Percentiles rank a stretch among this genome's conserved stretches.
These are phyloP conservation scores for Arctium minus DNA, from an alignment of 129 eudicot genomes.

Conservation along the genomic window DNA sequence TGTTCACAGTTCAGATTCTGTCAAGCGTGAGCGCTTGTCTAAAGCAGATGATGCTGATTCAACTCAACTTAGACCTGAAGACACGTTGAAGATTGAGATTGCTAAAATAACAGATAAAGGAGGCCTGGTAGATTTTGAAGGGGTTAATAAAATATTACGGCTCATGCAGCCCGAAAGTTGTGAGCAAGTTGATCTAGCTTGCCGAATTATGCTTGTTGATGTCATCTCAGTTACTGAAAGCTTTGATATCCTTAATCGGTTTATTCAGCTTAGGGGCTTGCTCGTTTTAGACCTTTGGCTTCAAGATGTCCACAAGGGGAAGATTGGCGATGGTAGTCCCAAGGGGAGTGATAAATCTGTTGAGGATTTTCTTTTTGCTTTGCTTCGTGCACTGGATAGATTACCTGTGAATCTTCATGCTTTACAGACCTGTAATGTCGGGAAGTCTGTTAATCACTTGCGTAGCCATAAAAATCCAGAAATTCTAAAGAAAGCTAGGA, in stretches of 20 bases:
- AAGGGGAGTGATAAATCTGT: constrained; percentile 68
- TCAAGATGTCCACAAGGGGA: constrained; percentile 82
- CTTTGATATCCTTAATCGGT: constrained; percentile 52
- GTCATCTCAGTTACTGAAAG: constrained; percentile 72
- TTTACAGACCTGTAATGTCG: constrained; percentile 77
- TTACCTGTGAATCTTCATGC: constrained; percentile 93
- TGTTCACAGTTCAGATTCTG: constrained; percentile 44
- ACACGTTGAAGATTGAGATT: constrained; percentile 57
- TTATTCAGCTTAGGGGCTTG: constrained; percentile 64
- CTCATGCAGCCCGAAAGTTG: constrained; percentile 51
- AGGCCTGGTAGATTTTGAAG: constrained; percentile 49
- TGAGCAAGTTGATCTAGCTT: constrained; percentile 42
- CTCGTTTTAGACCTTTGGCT: constrained; percentile 79
- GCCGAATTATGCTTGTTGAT: constrained; percentile 55
- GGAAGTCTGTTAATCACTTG: constrained; percentile 85
- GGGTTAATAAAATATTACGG: constrained; percentile 53
- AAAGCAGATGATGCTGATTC: constrained; percentile 66
- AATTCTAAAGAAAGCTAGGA: constrained; percentile 82
- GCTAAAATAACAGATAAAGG: constrained; percentile 83
- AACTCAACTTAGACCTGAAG: constrained; percentile 48
- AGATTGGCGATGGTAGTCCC: constrained; percentile 60
- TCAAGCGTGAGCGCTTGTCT: constrained; percentile 49
- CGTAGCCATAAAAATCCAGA: constrained; percentile 73
- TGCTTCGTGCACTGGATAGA: constrained; percentile 88
- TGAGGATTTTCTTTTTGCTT: constrained; percentile 79